Conservation (phyloP, 257 asterid genomes). For the Anisodus acutangulus region DNA sequence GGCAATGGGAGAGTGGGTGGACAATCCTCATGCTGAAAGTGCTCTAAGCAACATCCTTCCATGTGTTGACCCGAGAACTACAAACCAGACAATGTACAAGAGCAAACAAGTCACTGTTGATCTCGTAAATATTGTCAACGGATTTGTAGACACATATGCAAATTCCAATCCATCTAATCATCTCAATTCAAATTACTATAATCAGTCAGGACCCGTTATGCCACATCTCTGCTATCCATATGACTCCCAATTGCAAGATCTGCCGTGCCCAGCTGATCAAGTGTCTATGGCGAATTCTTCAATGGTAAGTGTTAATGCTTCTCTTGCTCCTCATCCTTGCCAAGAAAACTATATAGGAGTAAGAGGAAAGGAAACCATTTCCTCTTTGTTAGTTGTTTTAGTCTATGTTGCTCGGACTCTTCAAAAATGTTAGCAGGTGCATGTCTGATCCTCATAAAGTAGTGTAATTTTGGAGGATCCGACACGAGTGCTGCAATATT, state of each 20-base stretch:
- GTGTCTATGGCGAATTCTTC: conserved; percentile 79
- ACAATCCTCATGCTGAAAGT: conserved; percentile 94
- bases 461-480: background rate
- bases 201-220: conserved; percentile 78
- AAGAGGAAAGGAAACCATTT: background rate
- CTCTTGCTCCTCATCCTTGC: background rate
- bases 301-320: conserved; percentile 43
- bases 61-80: conserved; percentile 88
- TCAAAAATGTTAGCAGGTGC: background rate
- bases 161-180: conserved; percentile 67
- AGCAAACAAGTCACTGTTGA: conserved; percentile 81
- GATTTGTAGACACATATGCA: conserved; percentile 70
- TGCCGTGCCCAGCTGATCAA: conserved; percentile 62
- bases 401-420: background rate
- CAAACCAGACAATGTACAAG: conserved; percentile 81
- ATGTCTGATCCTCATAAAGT: background rate
- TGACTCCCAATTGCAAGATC: conserved; percentile 73
- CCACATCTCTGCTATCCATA: conserved; percentile 90
- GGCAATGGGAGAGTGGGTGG: conserved; percentile 99
- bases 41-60: conserved; percentile 96
- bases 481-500: background rate
- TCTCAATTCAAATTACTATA: conserved; percentile 52
- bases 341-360: background rate
- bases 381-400: background rate
- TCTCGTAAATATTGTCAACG: conserved; percentile 68